phyloP scores from a whole-genome alignment of 192 early-diverging fungal species.

The Phlyctochytrium arcticum region DNA sequence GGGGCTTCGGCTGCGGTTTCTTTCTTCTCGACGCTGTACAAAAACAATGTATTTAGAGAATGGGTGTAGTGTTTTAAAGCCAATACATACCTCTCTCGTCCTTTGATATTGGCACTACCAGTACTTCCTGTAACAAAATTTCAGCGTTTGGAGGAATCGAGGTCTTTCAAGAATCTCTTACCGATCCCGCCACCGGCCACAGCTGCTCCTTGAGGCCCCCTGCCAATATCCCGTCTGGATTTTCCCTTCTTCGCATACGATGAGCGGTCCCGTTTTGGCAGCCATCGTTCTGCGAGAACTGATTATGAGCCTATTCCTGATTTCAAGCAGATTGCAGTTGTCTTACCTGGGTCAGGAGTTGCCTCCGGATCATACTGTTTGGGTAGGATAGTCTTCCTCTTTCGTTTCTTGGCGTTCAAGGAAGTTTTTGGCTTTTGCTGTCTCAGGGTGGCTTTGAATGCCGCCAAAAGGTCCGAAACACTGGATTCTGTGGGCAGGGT shows the following conservation, averaged over 20 bases:
- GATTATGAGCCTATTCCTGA: no score
- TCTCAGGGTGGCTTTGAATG: background rate
- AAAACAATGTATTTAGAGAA: no score
- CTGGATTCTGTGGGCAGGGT: no score
- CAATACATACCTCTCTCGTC: background rate
- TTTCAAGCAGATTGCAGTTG: background rate
- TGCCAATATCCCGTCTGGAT: slow-evolving; percentile 52
- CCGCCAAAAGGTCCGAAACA: no score
- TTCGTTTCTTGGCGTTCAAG: slow-evolving; percentile 36
- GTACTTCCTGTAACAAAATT: slow-evolving; percentile 37
- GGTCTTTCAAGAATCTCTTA: background rate
- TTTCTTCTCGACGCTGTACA: background rate
- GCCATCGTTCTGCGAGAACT: slow-evolving; percentile 56
- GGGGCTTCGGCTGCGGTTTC: background rate
- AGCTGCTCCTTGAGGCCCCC: slow-evolving; percentile 61
- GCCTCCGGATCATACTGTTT: slow-evolving; percentile 51
- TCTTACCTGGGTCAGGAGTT: slow-evolving; percentile 51
- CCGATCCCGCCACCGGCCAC: slow-evolving; percentile 66
- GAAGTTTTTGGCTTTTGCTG: no score
- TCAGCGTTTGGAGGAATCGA: background rate
- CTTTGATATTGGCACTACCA: slow-evolving; percentile 57
- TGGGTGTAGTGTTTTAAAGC: background rate
- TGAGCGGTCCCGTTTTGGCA: slow-evolving; percentile 62
- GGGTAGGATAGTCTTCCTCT: slow-evolving; percentile 53
- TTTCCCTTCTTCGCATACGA: slow-evolving; percentile 52